phyloP scores from a whole-genome alignment of 768 basidiomycete genomes.

The Leccinum truebloodii region DNA sequence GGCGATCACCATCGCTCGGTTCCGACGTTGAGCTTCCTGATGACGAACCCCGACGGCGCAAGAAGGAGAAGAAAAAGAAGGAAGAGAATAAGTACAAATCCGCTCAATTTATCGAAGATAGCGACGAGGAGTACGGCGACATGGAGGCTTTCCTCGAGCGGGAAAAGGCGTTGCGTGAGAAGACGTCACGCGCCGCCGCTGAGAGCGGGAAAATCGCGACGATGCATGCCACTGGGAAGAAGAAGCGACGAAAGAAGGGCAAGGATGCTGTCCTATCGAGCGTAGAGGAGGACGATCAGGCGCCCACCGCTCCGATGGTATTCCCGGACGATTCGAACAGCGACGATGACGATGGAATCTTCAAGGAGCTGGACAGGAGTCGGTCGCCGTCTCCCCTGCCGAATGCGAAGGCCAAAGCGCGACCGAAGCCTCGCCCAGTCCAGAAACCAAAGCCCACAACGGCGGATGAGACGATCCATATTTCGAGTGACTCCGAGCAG shows the following conservation, averaged over 20 bases:
- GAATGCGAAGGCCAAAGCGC: constrained; percentile 15
- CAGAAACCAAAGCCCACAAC: constrained; percentile 32
- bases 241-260: constrained; percentile 54
- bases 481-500: constrained; percentile 27
- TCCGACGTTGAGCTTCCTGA: constrained; percentile 40
- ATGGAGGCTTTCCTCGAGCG: constrained; percentile 81
- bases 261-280: constrained; percentile 50
- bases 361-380: constrained; percentile 23
- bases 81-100: constrained; percentile 81
- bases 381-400: constrained; percentile 25
- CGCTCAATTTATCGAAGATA: constrained; percentile 90
- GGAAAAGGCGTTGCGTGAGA: constrained; percentile 64
- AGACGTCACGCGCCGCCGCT: constrained; percentile 47
- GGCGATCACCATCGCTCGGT: constrained; percentile 50
- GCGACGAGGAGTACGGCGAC: constrained; percentile 79
- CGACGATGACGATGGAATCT: constrained; percentile 30
- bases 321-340: constrained; percentile 18
- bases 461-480: constrained; percentile 15
- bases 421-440: constrained; percentile 43
- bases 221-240: constrained; percentile 51
- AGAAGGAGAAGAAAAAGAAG: constrained; percentile 52
- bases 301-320: constrained; percentile 13
- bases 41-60: constrained; percentile 37
- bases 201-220: constrained; percentile 41
- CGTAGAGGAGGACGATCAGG: constrained; percentile 28